Conservation (phyloP, 2,329 filamentous ascomycete species). For the Acephala macrosclerotiorum region DNA sequence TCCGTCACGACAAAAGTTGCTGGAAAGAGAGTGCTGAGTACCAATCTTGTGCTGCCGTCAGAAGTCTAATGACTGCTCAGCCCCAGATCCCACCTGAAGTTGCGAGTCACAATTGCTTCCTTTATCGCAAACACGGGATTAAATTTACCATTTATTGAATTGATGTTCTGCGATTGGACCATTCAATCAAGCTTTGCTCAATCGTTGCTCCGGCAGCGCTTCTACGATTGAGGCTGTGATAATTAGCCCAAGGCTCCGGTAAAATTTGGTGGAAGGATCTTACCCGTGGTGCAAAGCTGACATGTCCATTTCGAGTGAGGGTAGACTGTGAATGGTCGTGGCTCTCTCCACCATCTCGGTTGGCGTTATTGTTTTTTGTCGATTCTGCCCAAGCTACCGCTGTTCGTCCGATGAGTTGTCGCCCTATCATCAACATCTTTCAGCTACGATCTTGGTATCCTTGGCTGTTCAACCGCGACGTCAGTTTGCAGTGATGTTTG, state of each 20-base stretch:
- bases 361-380: background rate
- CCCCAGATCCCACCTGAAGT: background rate
- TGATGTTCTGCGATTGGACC: background rate
- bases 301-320: background rate
- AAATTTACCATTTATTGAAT: background rate
- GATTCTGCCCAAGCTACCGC: conserved; percentile 6
- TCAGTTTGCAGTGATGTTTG: conserved; percentile 26
- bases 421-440: conserved; percentile 9
- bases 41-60: conserved; percentile 1
- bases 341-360: background rate
- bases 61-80: conserved; percentile 9
- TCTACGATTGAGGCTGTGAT: background rate
- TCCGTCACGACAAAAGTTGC: background rate
- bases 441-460: background rate
- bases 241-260: conserved; percentile 1
- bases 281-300: background rate
- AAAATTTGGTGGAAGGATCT: conserved; percentile 5
- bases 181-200: background rate
- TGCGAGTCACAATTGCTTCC: conserved; percentile 4
- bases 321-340: background rate
- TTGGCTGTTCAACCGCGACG: background rate
- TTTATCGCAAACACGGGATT: background rate
- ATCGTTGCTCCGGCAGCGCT: background rate
- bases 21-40: background rate
- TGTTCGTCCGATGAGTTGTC: conserved; percentile 8